Evolutionary conservation across 148 eudicot species (phyloP), one percentile per base, ranked within the genome.

Genomic region (Arbutus unedo): DNA sequence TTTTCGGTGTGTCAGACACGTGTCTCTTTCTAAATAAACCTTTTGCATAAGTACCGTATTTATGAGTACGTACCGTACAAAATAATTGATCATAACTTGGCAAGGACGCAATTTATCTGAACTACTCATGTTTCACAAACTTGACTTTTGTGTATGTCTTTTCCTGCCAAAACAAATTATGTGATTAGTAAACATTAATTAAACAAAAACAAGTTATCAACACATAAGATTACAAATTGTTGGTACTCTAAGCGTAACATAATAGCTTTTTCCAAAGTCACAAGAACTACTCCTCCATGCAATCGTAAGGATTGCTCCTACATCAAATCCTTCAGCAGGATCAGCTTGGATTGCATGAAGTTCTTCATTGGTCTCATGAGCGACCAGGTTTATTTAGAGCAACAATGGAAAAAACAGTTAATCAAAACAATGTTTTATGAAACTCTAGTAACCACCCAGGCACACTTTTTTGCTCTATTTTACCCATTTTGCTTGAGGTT

Each of bases 311-410:
- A 94, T 94, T 84, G 96, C 90, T 78, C 97, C 94, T 2, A 96
- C 93, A 88, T 93, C 96, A 90, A 94, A 96, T 82, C 98, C 99
- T 85, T 93, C 98, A 83, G 90, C 89, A 74, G 97, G 93, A 87
- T 87, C 93, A 84, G 93, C 91, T 76, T 91, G 84, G 78, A 94
- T 89, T 25, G 89, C 92, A 38, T 87, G 92, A 86, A 96, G 99
- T 85, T 94, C 97, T 86, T 92, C 99, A 89, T 94, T 96, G 62
- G 99, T 94, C 87, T 96, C 99, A 81, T 92, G 93, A 81, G 98
- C 97, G 87, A 96, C 97, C 99, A 94, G 88, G 55, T 68, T 25
- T 66, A 79, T 16, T 51, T 41, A 76, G 57, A 77, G 76, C 77
- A 66, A 60, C 21, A 38, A 59, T 7, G 56, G 45, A 10, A 10